phyloP scores from a whole-genome alignment of 2,329 filamentous ascomycete genomes.

The Achaetomium macrosporum region DNA sequence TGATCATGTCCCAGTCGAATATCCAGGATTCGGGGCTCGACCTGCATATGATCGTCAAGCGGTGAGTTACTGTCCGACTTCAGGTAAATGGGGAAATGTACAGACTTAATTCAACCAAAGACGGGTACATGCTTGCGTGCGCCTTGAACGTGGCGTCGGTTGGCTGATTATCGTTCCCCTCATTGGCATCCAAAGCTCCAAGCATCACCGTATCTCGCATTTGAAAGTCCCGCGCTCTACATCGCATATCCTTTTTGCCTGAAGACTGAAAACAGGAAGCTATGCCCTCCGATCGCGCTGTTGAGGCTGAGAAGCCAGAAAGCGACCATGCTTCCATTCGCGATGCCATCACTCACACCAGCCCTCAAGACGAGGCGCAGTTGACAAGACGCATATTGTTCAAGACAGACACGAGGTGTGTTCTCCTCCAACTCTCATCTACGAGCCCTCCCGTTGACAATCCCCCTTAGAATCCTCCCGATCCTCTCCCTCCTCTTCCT shows the following conservation, averaged over 20 bases:
- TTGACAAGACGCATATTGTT: conserved; percentile 15
- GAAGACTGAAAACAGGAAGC: too few relatives aligned
- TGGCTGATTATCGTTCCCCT: too few relatives aligned
- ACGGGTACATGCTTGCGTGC: too few relatives aligned
- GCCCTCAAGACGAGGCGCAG: conserved; percentile 5
- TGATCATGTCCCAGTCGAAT: neutral
- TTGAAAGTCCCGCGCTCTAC: too few relatives aligned
- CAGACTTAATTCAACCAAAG: too few relatives aligned
- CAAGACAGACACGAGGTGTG: conserved; percentile 21
- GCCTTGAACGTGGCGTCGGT: too few relatives aligned
- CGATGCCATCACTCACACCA: neutral
- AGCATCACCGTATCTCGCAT: too few relatives aligned
- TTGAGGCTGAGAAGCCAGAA: neutral
- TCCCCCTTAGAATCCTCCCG: conserved; percentile 10
- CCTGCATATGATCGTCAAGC: neutral
- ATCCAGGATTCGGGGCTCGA: neutral
- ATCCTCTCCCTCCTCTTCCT: conserved; percentile 59
- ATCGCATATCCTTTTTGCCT: too few relatives aligned
- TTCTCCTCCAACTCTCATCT: neutral
- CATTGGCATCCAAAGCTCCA: too few relatives aligned
- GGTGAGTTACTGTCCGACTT: neutral
- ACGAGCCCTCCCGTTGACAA: too few relatives aligned
- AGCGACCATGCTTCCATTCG: neutral
- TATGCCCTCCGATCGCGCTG: neutral
- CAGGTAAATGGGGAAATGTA: neutral